Evolutionary conservation across 805 yeast species (phyloP).

Genomic region (Candida dajiaensis): DNA sequence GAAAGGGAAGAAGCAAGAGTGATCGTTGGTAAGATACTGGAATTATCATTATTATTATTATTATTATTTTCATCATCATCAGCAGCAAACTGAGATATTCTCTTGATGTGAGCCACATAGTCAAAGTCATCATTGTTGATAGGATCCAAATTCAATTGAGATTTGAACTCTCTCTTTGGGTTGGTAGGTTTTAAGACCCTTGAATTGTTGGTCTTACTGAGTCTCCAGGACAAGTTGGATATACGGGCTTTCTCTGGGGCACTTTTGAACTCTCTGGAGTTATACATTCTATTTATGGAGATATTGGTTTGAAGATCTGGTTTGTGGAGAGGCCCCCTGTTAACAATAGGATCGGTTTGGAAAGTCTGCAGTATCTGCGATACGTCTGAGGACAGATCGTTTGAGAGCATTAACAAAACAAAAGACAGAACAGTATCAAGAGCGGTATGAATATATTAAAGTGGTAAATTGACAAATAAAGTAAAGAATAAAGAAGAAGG

Average conservation of each 20-base stretch:
- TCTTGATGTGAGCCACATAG: constrained; percentile 55
- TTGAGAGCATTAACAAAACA: too few species aligned
- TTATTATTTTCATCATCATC: constrained; percentile 1
- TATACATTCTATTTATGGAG: constrained; percentile 2
- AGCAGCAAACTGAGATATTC: constrained; percentile 36
- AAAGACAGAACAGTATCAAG: too few species aligned
- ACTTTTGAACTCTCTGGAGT: not conserved
- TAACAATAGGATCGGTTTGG: not conserved
- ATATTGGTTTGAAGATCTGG: not conserved
- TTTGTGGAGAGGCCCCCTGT: not conserved
- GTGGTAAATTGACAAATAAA: too few species aligned
- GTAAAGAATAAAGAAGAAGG: too few species aligned
- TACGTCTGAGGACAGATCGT: too few species aligned
- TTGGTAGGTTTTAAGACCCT: not conserved
- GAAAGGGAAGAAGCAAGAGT: constrained; percentile 1
- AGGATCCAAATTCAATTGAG: not conserved
- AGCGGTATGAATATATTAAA: too few species aligned
- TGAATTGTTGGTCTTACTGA: not conserved
- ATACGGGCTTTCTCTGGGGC: constrained; percentile 1
- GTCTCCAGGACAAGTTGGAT: constrained; percentile 8
- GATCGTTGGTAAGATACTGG: constrained; percentile 8
- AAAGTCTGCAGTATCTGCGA: not conserved
- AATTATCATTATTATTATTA: too few species aligned
- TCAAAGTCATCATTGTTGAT: constrained; percentile 49
- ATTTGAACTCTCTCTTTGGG: not conserved